Evolutionary conservation across 352 stramenopile genomes (phyloP).

Genomic region (Albugo laibachii): DNA sequence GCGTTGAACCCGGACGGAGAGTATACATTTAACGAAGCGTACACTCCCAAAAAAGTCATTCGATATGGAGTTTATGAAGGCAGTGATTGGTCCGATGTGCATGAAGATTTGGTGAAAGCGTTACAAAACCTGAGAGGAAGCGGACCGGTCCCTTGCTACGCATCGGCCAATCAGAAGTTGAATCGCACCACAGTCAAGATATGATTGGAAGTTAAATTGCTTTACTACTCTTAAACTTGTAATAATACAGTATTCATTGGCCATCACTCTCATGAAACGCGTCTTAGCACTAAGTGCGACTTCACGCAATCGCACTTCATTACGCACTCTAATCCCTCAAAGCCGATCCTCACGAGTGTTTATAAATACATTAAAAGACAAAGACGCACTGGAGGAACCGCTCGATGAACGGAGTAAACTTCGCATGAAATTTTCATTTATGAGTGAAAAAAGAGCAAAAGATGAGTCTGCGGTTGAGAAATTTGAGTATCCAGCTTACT

Average conservation of each 20-base stretch:
- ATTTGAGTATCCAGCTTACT: slow-evolving; percentile 60
- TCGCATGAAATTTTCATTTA: slow-evolving; percentile 39
- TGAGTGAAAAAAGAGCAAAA: background rate
- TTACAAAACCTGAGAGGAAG: slow-evolving; percentile 46
- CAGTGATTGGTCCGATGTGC: slow-evolving; percentile 38
- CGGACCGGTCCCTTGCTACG: slow-evolving; percentile 47
- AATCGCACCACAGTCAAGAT: too few relatives aligned
- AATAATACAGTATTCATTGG: too few relatives aligned
- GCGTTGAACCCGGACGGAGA: slow-evolving; percentile 52
- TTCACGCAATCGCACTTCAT: too few relatives aligned
- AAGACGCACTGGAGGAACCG: background rate
- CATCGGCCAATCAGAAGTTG: background rate
- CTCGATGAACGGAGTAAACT: background rate
- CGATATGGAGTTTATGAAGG: slow-evolving; percentile 49
- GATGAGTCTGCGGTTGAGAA: slow-evolving; percentile 19
- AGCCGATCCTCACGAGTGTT: too few relatives aligned
- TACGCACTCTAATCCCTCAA: too few relatives aligned
- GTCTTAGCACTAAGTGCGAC: too few relatives aligned
- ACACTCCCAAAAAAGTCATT: slow-evolving; percentile 19
- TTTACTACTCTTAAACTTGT: too few relatives aligned
- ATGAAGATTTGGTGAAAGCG: slow-evolving; percentile 41
- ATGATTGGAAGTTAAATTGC: too few relatives aligned
- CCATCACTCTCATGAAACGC: too few relatives aligned
- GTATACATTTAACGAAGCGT: slow-evolving; percentile 63
- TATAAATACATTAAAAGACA: too few relatives aligned